Base-by-base conservation (phyloP, 192 early-diverging fungal genomes). In the Gamsiella multidivaricata region DNA sequence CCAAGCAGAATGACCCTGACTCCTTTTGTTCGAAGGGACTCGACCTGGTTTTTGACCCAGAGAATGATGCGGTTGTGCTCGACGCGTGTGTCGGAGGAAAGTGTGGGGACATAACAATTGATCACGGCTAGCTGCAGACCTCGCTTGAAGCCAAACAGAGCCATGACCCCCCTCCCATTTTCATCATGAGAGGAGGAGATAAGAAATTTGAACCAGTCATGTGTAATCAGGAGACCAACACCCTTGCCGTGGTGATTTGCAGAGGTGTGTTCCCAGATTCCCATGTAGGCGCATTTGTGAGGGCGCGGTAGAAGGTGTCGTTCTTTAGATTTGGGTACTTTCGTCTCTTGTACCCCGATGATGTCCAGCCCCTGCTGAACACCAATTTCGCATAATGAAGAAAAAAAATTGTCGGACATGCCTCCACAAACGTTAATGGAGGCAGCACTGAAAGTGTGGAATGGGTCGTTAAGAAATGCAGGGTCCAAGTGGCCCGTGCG, bases 301-400 rank as follows among this genome's bases (percentile, higher is more conserved):
- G 36, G 4, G 3, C n/a, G 3, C 9, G 36, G 62, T 10, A 64
- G 20, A 2, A 64, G 18, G 15, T 26, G 17, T 25, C 15, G 29
- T 10, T 52, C 25, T 26, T 37, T 64, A 10, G 3, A 0, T 23
- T 37, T 33, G 10, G 49, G 28, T 29, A 52, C 26, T 4, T 64
- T 64, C 5, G 50, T 64, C n/a, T 64, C 62, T 43, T 64, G 62
- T 4, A 64, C 62, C 2, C 62, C 62, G 33, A 64, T 52, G 28
- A 64, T 64, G 51, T 53, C 50, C 3, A 64, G n/a, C 8, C 50
- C 50, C 15, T 54, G 34, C 2, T 25, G 34, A 6, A 18, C 25
- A 2, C 49, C 62, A 17, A 52, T 41, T 3, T 64, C 62, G 17
- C 62, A 64, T 29, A 64, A 34, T 2, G 62, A 64, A 15, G 49